Conservation (phyloP, 75 land plant genomes). For the Larix kaempferi region DNA sequence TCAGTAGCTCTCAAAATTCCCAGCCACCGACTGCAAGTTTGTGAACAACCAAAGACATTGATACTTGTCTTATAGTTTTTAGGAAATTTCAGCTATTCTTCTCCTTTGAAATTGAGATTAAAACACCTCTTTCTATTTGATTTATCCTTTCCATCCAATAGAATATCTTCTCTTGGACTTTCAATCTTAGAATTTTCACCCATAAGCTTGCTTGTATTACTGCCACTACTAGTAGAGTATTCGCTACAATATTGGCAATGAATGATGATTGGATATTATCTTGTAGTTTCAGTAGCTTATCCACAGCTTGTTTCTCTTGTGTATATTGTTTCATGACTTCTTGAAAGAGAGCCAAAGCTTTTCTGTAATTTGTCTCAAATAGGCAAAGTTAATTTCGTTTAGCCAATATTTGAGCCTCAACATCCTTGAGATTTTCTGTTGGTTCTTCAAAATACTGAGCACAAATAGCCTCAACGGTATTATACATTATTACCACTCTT, state of each 20-base stretch:
- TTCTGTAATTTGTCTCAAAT: conserved; percentile 83
- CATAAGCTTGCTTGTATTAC: conserved; percentile 42
- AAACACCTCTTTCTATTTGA: no score
- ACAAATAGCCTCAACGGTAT: conserved; percentile 84
- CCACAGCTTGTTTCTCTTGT: conserved; percentile 79
- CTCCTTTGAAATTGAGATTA: no score
- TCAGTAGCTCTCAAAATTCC: no score
- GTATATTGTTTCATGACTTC: conserved; percentile 72
- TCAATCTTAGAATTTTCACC: conserved; percentile 43
- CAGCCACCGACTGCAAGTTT: no score
- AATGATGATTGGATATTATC: conserved; percentile 80
- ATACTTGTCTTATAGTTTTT: no score
- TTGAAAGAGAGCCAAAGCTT: conserved; percentile 76
- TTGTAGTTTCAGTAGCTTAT: conserved; percentile 74
- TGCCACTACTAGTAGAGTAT: conserved; percentile 37
- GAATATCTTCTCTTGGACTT: no score
- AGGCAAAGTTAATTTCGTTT: conserved; percentile 80
- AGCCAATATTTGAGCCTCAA: conserved; percentile 73
- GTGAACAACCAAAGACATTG: no score
- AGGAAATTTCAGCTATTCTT: no score
- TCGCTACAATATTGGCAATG: conserved; percentile 20
- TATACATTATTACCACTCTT: conserved; percentile 86
- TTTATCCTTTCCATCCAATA: no score
- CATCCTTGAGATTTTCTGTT: conserved; percentile 63
- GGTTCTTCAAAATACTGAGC: conserved; percentile 71